Conservation (phyloP, 768 basidiomycete species). For the Mycena metata region DNA sequence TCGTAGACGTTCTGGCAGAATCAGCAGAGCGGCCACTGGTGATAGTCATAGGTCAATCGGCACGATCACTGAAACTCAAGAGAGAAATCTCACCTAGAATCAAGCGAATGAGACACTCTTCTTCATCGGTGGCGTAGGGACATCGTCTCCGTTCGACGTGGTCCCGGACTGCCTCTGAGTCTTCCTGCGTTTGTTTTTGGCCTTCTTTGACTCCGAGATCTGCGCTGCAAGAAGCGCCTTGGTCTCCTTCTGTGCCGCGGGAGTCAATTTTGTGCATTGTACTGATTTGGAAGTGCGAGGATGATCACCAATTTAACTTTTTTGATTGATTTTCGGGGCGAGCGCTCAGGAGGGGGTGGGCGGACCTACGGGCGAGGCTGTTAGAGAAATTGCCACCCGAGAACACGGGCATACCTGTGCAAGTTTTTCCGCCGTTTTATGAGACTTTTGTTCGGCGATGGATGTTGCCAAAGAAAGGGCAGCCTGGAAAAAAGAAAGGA, state of each 20-base stretch:
- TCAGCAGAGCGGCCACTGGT: not conserved
- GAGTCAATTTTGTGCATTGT: conserved; percentile 8
- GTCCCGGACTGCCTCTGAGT: conserved; percentile 16
- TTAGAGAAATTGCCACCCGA: conserved; percentile 33
- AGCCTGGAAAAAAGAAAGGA: conserved; percentile 52
- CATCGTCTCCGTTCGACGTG: conserved; percentile 1
- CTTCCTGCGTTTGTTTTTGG: conserved; percentile 35
- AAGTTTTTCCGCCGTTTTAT: conserved; percentile 55
- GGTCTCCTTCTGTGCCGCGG: conserved; percentile 24
- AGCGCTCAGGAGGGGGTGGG: conserved; percentile 45
- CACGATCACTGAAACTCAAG: not conserved
- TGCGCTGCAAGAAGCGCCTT: conserved; percentile 32
- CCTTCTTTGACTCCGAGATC: conserved; percentile 33
- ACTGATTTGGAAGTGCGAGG: conserved; percentile 21
- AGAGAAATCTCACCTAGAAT: conserved; percentile 17
- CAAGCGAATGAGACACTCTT: conserved; percentile 38
- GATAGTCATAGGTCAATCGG: not conserved
- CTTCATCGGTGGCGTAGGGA: conserved; percentile 16
- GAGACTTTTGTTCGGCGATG: conserved; percentile 61
- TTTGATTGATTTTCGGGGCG: conserved; percentile 44
- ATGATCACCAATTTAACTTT: conserved; percentile 56
- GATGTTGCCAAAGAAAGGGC: conserved; percentile 60
- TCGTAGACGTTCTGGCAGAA: conserved; percentile 10
- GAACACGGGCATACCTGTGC: conserved; percentile 50
- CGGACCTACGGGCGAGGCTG: conserved; percentile 39